These are phyloP conservation scores for Phytomonas sp. DNA, from an alignment of 208 protist genomes.

Conservation along the genomic window DNA sequence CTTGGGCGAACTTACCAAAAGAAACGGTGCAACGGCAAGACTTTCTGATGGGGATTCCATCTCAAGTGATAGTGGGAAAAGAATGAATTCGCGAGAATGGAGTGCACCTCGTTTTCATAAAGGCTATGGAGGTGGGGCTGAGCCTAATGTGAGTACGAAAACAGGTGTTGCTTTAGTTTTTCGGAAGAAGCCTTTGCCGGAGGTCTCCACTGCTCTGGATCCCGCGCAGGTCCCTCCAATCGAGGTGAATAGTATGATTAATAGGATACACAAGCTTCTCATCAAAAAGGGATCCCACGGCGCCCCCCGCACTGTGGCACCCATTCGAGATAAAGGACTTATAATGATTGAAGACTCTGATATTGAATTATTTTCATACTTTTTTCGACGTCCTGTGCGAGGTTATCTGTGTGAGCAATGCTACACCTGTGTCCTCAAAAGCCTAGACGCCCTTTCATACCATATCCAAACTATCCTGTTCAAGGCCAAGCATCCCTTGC, in stretches of 20 bases:
- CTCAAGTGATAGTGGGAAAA: no score
- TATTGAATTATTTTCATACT: slow-evolving; percentile 72
- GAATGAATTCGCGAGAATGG: neutral
- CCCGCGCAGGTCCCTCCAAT: slow-evolving; percentile 27
- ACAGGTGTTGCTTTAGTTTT: no score
- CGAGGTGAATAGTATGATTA: slow-evolving; percentile 48
- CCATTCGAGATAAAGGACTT: slow-evolving; percentile 66
- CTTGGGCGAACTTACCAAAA: no score
- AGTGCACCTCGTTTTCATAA: neutral
- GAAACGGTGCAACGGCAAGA: no score
- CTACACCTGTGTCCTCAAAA: slow-evolving; percentile 45
- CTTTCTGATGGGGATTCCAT: no score
- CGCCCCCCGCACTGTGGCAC: slow-evolving; percentile 24
- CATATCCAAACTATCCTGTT: slow-evolving; percentile 62
- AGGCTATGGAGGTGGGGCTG: no score
- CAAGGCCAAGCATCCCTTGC: slow-evolving; percentile 46
- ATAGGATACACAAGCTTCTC: slow-evolving; percentile 58
- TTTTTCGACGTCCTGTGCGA: slow-evolving; percentile 72
- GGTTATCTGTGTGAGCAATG: slow-evolving; percentile 77
- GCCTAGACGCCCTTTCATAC: slow-evolving; percentile 54
- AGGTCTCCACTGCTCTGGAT: slow-evolving; percentile 10
- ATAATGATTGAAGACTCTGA: slow-evolving; percentile 77
- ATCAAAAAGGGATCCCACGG: slow-evolving; percentile 42
- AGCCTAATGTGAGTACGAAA: no score
- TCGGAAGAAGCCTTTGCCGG: neutral